phyloP scores from a whole-genome alignment of 331 rosid species.

The Acacia concinna region DNA sequence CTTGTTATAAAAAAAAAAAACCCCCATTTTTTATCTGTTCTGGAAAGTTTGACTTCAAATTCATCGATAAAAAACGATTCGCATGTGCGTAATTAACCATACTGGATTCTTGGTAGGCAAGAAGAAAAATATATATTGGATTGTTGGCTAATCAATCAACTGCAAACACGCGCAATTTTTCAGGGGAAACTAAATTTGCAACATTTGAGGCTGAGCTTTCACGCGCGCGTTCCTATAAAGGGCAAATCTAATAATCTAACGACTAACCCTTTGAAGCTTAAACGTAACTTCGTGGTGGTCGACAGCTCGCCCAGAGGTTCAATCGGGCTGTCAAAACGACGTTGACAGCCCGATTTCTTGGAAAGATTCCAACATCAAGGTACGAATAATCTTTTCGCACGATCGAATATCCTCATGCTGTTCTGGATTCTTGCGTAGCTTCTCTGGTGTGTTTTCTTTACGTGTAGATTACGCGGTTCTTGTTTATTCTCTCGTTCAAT shows the following conservation, averaged over 20 bases:
- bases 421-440: not conserved
- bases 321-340: constrained; percentile 64
- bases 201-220: not conserved
- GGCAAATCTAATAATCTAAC: not conserved
- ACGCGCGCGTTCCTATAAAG: not conserved
- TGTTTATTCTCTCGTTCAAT: constrained; percentile 25
- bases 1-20: too few relatives aligned
- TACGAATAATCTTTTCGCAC: constrained; percentile 38
- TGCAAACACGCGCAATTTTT: not conserved
- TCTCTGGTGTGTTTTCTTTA: constrained; percentile 37
- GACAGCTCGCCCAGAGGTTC: not conserved
- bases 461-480: constrained; percentile 20
- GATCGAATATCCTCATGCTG: constrained; percentile 47
- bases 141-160: not conserved
- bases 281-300: constrained; percentile 9
- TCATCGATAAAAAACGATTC: too few relatives aligned
- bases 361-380: constrained; percentile 36
- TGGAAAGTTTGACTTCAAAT: too few relatives aligned
- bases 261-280: not conserved
- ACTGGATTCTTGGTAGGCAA: too few relatives aligned
- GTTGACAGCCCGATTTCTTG: constrained; percentile 66
- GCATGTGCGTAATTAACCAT: too few relatives aligned
- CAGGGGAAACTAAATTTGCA: too few relatives aligned
- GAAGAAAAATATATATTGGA: too few relatives aligned
- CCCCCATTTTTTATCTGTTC: too few relatives aligned